Conservation (phyloP, 78 protist species). For the Protostelium mycophagum region DNA sequence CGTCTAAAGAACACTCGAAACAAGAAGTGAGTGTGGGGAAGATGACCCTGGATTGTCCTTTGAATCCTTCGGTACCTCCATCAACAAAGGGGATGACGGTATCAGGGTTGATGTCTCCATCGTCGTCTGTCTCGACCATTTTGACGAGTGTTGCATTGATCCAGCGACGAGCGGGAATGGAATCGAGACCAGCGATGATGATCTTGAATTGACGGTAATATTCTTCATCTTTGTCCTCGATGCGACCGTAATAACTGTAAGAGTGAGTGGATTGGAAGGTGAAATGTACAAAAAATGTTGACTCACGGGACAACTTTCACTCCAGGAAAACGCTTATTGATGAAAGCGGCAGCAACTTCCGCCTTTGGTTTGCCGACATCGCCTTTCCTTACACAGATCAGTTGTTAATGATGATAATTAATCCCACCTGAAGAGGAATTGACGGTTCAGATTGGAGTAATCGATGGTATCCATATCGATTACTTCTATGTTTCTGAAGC, state of each 20-base stretch:
- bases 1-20: slow-evolving; percentile 88
- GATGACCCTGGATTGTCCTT: slow-evolving; percentile 94
- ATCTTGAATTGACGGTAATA: slow-evolving; percentile 87
- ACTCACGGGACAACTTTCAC: slow-evolving; percentile 81
- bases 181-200: slow-evolving; percentile 95
- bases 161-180: slow-evolving; percentile 91
- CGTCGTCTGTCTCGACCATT: slow-evolving; percentile 56
- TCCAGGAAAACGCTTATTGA: slow-evolving; percentile 84
- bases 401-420: not conserved
- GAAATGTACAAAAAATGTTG: not conserved
- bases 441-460: slow-evolving; percentile 91
- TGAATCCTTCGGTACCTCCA: slow-evolving; percentile 98
- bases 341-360: slow-evolving; percentile 88
- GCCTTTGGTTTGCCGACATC: slow-evolving; percentile 96
- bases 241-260: slow-evolving; percentile 72
- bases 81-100: slow-evolving; percentile 90
- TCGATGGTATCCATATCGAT: slow-evolving; percentile 97
- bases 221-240: slow-evolving; percentile 77
- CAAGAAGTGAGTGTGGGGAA: slow-evolving; percentile 82
- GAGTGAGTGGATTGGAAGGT: not conserved
- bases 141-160: slow-evolving; percentile 79
- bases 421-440: slow-evolving; percentile 85
- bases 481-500: slow-evolving; percentile 87
- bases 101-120: slow-evolving; percentile 31
- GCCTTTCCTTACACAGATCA: slow-evolving; percentile 20